These are phyloP conservation scores for Saksenaea vasiformis DNA, from an alignment of 371 early-diverging fungal genomes.

Conservation along the genomic window DNA sequence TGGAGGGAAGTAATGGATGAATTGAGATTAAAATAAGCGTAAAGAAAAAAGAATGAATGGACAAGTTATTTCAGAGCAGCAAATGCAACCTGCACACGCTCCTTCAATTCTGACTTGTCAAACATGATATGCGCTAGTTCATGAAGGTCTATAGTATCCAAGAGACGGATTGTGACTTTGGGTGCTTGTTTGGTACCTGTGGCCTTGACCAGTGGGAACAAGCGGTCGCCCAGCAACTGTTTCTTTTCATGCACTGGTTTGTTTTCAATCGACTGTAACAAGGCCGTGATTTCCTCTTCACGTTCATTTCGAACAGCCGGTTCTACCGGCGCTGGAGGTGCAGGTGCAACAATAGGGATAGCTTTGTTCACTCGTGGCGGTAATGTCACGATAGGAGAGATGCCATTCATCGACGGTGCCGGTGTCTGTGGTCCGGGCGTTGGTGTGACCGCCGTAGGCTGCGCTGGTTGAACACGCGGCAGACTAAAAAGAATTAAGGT, in stretches of 20 bases:
- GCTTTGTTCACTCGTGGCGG: constrained; percentile 16
- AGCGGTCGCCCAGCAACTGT: constrained; percentile 33
- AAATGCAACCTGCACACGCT: constrained; percentile 33
- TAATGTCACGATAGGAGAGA: background rate
- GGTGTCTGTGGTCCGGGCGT: background rate
- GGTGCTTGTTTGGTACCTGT: constrained; percentile 37
- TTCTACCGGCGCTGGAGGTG: background rate
- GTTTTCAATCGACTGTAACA: constrained; percentile 22
- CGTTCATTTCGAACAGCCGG: background rate
- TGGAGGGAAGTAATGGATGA: constrained; percentile 3
- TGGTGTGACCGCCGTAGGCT: background rate
- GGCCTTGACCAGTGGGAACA: constrained; percentile 41
- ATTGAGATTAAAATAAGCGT: background rate
- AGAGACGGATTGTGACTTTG: constrained; percentile 40
- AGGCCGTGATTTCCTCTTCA: constrained; percentile 10
- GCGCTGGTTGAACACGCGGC: background rate
- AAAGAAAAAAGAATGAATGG: constrained; percentile 1
- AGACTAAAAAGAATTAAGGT: background rate
- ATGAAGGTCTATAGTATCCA: constrained; percentile 39
- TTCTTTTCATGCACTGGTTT: constrained; percentile 35
- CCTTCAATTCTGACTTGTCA: constrained; percentile 29
- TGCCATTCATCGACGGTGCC: background rate
- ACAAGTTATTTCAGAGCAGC: constrained; percentile 14
- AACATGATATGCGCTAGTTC: constrained; percentile 45
- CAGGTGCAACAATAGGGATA: constrained; percentile 43